A percentile compares a stretch with the other conserved stretches of the same genome.
These are phyloP conservation scores for Ephemerocybe angulata DNA, from an alignment of 768 basidiomycete species.

Conservation along the genomic window DNA sequence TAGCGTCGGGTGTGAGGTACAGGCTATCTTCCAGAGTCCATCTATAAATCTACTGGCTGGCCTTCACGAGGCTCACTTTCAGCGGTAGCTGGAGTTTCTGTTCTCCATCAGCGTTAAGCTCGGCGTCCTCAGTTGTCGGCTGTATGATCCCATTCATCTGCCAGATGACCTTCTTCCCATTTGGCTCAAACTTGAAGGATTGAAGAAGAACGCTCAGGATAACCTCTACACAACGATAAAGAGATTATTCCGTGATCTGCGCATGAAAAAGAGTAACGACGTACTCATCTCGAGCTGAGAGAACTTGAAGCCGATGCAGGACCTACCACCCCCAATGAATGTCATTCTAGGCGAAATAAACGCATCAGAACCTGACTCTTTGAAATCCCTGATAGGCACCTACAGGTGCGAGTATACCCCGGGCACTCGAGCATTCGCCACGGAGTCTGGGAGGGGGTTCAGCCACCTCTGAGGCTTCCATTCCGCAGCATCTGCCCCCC, in stretches of 20 bases:
- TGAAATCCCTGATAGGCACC: background rate
- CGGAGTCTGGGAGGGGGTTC: background rate
- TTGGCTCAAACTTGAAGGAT: background rate
- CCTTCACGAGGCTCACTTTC: background rate
- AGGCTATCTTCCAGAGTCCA: no score
- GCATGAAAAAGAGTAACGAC: background rate
- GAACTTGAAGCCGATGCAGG: background rate
- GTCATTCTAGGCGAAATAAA: background rate
- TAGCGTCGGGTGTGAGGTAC: no score
- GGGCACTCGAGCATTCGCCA: background rate
- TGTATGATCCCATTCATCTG: background rate
- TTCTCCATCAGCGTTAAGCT: background rate
- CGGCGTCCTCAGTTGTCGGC: background rate
- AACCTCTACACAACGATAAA: background rate
- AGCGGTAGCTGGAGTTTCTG: background rate
- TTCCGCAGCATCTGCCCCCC: background rate
- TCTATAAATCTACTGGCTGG: no score
- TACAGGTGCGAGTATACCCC: constrained; percentile 7
- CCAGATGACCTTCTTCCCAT: background rate
- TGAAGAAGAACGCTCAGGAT: background rate
- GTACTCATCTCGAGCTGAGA: background rate
- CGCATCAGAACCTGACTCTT: background rate
- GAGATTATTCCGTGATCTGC: background rate
- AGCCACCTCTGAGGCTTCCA: background rate
- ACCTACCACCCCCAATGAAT: background rate